Evolutionary conservation across 306 rosid species (phyloP).

Genomic region (Lupinus albus): DNA sequence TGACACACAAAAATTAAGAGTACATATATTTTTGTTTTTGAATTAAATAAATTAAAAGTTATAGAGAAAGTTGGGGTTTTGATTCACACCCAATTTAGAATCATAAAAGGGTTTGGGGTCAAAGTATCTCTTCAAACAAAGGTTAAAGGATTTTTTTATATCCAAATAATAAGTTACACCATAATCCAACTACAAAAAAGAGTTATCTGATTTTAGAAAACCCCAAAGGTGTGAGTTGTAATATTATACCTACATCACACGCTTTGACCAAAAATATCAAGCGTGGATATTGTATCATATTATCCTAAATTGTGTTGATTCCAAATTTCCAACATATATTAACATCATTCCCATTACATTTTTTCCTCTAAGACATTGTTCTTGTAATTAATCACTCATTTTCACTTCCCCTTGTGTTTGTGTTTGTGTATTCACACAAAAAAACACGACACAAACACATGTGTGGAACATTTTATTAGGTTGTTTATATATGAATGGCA

Average conservation of each 20-base stretch:
- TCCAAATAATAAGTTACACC: no score
- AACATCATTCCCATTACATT: not conserved
- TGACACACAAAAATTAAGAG: no score
- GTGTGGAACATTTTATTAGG: not conserved
- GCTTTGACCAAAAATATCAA: slow-evolving; percentile 20
- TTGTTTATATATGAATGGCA: no score
- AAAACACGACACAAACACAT: not conserved
- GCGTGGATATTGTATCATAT: not conserved
- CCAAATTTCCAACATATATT: not conserved
- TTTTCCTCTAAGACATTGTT: not conserved
- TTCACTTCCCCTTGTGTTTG: slow-evolving; percentile 20
- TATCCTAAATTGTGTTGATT: not conserved
- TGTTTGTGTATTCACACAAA: slow-evolving; percentile 22
- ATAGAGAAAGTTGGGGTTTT: no score
- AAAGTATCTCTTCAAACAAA: no score
- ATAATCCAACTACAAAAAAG: no score
- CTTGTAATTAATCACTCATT: not conserved
- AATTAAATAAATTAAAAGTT: no score
- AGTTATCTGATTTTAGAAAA: no score
- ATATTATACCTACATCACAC: not conserved
- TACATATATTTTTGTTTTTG: no score
- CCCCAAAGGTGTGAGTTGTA: not conserved
- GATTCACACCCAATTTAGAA: no score
- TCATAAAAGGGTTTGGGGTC: no score
- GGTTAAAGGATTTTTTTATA: no score